Conservation (phyloP, 139 green algal species). For the Micromonas commoda region DNA sequence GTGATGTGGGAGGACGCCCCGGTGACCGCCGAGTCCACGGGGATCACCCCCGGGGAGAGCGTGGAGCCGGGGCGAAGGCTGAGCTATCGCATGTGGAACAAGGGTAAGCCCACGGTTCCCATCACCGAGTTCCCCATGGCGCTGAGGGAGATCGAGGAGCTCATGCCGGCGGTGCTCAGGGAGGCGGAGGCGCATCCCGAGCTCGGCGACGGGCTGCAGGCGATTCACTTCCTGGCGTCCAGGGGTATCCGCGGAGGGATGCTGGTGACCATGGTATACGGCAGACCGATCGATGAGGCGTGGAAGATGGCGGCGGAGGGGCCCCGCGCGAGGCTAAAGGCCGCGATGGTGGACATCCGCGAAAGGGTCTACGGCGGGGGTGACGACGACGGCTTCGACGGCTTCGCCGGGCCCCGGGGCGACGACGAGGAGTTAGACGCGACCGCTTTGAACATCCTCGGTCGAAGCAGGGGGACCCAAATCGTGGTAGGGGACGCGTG, state of each 20-base stretch:
- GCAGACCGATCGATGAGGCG: neutral
- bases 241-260: neutral
- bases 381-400: no score
- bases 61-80: no score
- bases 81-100: neutral
- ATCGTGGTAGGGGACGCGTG: neutral
- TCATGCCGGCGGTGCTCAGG: slow-evolving; percentile 65
- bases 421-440: no score
- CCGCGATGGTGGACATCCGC: neutral
- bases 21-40: no score
- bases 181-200: slow-evolving; percentile 23
- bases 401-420: no score
- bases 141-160: slow-evolving; percentile 63
- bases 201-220: neutral
- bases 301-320: neutral
- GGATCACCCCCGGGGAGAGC: no score
- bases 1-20: neutral
- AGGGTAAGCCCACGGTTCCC: neutral
- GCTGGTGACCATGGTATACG: neutral
- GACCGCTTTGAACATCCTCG: no score
- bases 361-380: no score
- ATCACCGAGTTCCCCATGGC: slow-evolving; percentile 74
- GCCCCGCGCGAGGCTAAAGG: neutral
- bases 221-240: neutral
- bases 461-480: neutral